These are phyloP conservation scores for Xanthoceras sorbifolium DNA, from an alignment of 345 rosid species.

Conservation along the genomic window DNA sequence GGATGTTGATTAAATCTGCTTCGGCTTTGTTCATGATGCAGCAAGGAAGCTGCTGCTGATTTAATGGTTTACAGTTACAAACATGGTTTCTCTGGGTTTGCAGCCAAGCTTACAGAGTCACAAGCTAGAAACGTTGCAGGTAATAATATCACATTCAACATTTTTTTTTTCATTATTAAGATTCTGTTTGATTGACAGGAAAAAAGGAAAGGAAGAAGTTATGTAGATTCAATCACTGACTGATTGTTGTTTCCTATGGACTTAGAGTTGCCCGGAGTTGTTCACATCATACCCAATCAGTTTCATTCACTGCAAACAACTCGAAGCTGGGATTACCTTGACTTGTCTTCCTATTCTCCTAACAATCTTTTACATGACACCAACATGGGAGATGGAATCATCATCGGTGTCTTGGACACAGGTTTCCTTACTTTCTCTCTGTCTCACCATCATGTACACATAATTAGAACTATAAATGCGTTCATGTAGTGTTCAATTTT, in stretches of 20 bases:
- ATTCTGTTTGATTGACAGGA: not conserved
- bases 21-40: constrained; percentile 33
- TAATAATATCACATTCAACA: not conserved
- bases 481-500: not conserved
- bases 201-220: not conserved
- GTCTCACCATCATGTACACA: not conserved
- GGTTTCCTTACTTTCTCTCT: constrained; percentile 21
- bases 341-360: not conserved
- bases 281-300: not conserved
- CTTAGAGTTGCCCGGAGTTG: not conserved
- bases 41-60: constrained; percentile 48
- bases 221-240: not conserved
- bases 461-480: not conserved
- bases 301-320: not conserved
- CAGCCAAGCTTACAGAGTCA: constrained; percentile 59
- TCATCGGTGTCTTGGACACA: constrained; percentile 35
- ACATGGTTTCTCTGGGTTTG: constrained; percentile 56
- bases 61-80: constrained; percentile 40
- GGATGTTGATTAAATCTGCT: not conserved
- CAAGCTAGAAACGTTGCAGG: constrained; percentile 40
- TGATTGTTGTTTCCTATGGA: not conserved
- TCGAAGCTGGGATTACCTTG: constrained; percentile 5
- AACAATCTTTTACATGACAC: constrained; percentile 17
- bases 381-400: constrained; percentile 36
- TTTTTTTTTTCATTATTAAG: not conserved